Base-by-base conservation (phyloP, 352 stramenopile species). In the Phytophthora tubulina region DNA sequence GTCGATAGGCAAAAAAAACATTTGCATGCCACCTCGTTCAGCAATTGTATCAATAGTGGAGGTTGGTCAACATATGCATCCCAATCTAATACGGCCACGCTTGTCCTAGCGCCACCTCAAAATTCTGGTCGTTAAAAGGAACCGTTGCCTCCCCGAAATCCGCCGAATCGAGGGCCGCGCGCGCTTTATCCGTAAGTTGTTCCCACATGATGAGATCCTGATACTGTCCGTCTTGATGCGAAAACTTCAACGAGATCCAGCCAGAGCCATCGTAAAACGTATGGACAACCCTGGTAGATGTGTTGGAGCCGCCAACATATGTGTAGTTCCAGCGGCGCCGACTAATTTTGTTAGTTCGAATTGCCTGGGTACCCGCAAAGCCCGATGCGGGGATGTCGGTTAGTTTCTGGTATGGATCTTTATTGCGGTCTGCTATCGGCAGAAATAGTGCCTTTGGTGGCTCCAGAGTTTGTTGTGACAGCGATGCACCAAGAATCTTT, bases 81-180 rank as follows among this genome's bases (percentile, higher is more conserved):
- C 21, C 21, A 27, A 27, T 44, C 11, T 44, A 44, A 14, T n/a
- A 57, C 5, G 31, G 50, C 11, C 13, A 48, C 3, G 52, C 52
- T 36, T 38, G 33, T 3, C 11, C 53, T 3, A 60, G 53, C 3
- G 31, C 27, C 5, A n/a, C 9, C 6, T 17, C 35, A 21, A 60
- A 59, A 35, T 60, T 60, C 15, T 21, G 27, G 17, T 60, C 36
- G 17, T n/a, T 60, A 13, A 60, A 49, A 15, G 53, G 53, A 32
- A 60, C 53, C 15, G 3, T 21, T 6, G 9, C 17, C 4, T 49
- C 6, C 2, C 39, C 36, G 4, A 49, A 60, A 35, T 60, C 32
- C 6, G 21, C 9, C 3, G 6, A 6, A 32, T 60, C 21, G 0
- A 60, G 35, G 3, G 53, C 53, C 0, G 11, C 6, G 6, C 52